phyloP scores from a whole-genome alignment of 2,329 filamentous ascomycete genomes.

The Xenosphaeropsis pyriputrescens region DNA sequence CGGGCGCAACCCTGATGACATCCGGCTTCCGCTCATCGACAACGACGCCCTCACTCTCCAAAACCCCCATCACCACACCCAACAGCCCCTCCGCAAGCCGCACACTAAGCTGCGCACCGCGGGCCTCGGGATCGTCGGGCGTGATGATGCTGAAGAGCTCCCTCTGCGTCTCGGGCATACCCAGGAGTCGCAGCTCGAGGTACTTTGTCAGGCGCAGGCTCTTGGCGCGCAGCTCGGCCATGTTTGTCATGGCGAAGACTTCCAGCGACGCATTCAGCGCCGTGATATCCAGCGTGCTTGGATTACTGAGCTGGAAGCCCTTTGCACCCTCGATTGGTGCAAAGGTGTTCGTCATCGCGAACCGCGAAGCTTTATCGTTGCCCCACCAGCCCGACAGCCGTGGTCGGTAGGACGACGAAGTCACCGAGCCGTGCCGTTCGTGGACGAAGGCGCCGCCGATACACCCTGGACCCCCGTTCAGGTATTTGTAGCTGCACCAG shows the following conservation, averaged over 20 bases:
- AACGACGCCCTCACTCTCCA: slow-evolving; percentile 49
- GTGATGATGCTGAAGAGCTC: slow-evolving; percentile 36
- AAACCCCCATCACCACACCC: slow-evolving; percentile 40
- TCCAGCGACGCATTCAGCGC: slow-evolving; percentile 54
- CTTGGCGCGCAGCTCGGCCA: slow-evolving; percentile 47
- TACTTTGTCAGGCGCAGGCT: slow-evolving; percentile 54
- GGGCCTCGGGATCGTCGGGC: slow-evolving; percentile 42
- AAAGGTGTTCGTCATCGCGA: slow-evolving; percentile 66
- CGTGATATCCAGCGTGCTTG: slow-evolving; percentile 59
- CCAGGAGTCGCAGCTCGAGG: slow-evolving; percentile 43
- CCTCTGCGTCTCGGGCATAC: slow-evolving; percentile 18
- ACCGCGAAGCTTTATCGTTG: slow-evolving; percentile 51
- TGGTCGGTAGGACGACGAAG: slow-evolving; percentile 24
- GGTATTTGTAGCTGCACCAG: slow-evolving; percentile 78
- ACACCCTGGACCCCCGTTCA: slow-evolving; percentile 61
- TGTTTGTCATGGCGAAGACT: slow-evolving; percentile 52
- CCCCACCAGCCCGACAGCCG: slow-evolving; percentile 74
- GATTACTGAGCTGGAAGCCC: slow-evolving; percentile 67
- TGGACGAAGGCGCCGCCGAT: slow-evolving; percentile 66
- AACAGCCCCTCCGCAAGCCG: slow-evolving; percentile 44
- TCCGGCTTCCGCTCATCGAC: slow-evolving; percentile 64
- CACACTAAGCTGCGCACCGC: slow-evolving; percentile 62
- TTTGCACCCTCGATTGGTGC: slow-evolving; percentile 57
- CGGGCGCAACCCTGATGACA: slow-evolving; percentile 60
- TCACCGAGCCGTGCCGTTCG: slow-evolving; percentile 24